phyloP scores from a whole-genome alignment of 257 asterid genomes.

The Solanum chiquidenum region DNA sequence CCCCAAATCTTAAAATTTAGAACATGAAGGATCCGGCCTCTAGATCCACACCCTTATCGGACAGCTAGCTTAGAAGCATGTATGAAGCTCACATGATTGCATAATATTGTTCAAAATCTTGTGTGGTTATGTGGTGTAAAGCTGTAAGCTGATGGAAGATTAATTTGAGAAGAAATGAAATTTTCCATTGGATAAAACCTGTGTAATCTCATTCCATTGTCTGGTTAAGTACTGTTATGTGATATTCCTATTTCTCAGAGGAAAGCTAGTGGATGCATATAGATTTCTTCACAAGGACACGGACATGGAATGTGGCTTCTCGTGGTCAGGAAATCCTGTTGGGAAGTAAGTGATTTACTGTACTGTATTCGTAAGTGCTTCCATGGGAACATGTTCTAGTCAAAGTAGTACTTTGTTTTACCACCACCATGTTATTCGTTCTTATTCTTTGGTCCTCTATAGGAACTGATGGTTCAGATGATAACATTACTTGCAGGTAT shows the following conservation, averaged over 20 bases:
- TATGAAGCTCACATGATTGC: neutral
- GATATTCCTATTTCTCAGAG: constrained; percentile 30
- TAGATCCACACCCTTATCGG: neutral
- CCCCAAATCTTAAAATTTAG: neutral
- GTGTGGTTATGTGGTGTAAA: neutral
- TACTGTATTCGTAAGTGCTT: neutral
- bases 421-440: neutral
- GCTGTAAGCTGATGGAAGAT: neutral
- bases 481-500: constrained; percentile 39
- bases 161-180: neutral
- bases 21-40: neutral
- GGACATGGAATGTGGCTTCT: constrained; percentile 82
- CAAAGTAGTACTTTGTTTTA: neutral
- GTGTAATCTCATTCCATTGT: neutral
- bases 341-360: constrained; percentile 57
- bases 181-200: neutral
- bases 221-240: neutral
- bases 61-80: neutral
- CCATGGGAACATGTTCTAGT: neutral
- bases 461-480: neutral
- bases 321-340: constrained; percentile 94
- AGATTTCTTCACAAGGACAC: constrained; percentile 66
- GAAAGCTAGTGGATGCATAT: constrained; percentile 74
- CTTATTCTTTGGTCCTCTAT: neutral
- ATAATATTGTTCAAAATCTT: neutral